A percentile compares a stretch with the other conserved stretches of the same genome.
These are phyloP conservation scores for Podaxis sp. DNA, from an alignment of 768 basidiomycete species.

Conservation along the genomic window DNA sequence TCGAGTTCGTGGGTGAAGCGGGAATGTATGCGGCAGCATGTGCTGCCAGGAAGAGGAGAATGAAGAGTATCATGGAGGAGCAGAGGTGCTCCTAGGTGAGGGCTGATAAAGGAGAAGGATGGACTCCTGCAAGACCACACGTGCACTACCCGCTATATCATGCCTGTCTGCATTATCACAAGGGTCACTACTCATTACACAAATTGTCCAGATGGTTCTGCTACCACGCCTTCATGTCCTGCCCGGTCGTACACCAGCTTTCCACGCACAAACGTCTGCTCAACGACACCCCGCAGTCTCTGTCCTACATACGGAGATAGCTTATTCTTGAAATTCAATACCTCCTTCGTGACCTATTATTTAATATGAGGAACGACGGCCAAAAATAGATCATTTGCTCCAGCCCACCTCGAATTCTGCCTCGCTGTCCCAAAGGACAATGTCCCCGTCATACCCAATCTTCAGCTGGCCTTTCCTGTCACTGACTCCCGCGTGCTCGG, in stretches of 20 bases:
- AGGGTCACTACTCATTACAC: conserved; percentile 20
- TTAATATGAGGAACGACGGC: neutral
- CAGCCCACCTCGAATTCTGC: conserved; percentile 35
- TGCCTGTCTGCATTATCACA: neutral
- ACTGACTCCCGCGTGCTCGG: conserved; percentile 73
- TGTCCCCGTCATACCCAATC: conserved; percentile 80
- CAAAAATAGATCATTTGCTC: neutral
- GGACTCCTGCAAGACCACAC: conserved; percentile 9
- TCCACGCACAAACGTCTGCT: conserved; percentile 80
- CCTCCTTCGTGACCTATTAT: conserved; percentile 64
- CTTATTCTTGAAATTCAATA: conserved; percentile 90
- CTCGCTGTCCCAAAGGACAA: conserved; percentile 71
- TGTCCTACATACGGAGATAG: conserved; percentile 85
- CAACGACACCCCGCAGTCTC: conserved; percentile 64
- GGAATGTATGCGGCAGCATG: conserved; percentile 55
- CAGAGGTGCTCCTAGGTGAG: neutral
- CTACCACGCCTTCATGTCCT: conserved; percentile 28
- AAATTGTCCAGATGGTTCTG: conserved; percentile 32
- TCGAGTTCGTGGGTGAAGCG: conserved; percentile 67
- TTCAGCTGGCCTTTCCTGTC: conserved; percentile 66
- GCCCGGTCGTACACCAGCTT: conserved; percentile 52
- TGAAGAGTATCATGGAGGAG: conserved; percentile 20
- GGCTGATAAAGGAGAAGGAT: conserved; percentile 1
- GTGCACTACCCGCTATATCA: neutral
- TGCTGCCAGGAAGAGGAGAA: conserved; percentile 14